Evolutionary conservation across 495 filamentous ascomycete species (phyloP), one percentile per base, ranked within the genome.

Genomic region (Trichodelitschia bisporula): DNA sequence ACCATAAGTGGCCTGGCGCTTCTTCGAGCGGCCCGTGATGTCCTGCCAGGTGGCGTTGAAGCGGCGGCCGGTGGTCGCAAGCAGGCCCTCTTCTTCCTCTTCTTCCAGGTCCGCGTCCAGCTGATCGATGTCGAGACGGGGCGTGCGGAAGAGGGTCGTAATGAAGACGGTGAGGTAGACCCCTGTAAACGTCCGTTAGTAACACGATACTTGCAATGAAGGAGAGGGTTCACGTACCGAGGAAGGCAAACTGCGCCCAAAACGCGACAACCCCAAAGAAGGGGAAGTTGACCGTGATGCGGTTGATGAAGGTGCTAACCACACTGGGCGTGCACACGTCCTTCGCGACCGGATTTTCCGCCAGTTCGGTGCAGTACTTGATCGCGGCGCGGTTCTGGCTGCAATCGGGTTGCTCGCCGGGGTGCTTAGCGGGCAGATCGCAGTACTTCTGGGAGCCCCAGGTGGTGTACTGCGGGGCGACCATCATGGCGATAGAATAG

Each of bases 391-490:
- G 60, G 35, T 68, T 59, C n/a, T 73, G 49, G n/a, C 59, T 57
- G 49, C 86, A 97, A 50, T 90, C 68, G n/a, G 74, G 76, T 32
- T 70, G 64, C 24, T 59, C 58, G 12, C 59, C 59, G 0, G 65
- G 61, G 36, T 59, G 51, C 4, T 36, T 41, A 3, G 69, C 54
- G 9, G 56, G 42, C 31, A 68, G 66, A 40, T 73, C 68, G 51
- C 86, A 97, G 52, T 84, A 93, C 13, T 77, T 91, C 47, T 97
- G 86, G 1, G 80, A 76, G 20, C 86, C 86, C 49, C 77, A 97
- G 21, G 77, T 89, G 18, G 86, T 67, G 45, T 97, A 97, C 42
- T 93, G 82, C 1, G 86, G 89, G 2, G 80, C 84, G 15, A 89
- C 66, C 19, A 93, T 54, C 75, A 90, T 92, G 33, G 77, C 68